A percentile compares a stretch with the other conserved stretches of the same genome.
These are phyloP conservation scores for Pouteria glomerata DNA, from an alignment of 148 eudicot genomes.

Conservation along the genomic window DNA sequence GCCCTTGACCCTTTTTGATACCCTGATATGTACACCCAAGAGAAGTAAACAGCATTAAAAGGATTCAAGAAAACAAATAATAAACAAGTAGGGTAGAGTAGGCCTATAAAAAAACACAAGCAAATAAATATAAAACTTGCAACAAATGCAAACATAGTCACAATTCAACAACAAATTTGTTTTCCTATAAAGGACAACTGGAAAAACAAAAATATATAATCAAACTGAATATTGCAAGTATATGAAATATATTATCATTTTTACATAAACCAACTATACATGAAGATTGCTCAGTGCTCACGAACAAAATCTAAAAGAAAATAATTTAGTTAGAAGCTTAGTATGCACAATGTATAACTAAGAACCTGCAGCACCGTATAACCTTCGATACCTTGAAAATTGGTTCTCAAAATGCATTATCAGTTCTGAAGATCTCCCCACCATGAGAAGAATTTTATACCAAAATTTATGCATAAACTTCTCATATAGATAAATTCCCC, in stretches of 20 bases:
- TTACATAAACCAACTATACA: background rate
- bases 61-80: background rate
- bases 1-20: slow-evolving; percentile 28
- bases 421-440: background rate
- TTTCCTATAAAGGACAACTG: background rate
- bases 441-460: background rate
- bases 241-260: background rate
- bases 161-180: background rate
- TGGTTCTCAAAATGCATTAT: background rate
- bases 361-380: background rate
- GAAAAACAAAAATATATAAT: background rate
- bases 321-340: background rate
- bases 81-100: background rate
- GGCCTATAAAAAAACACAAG: background rate
- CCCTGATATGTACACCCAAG: slow-evolving; percentile 17
- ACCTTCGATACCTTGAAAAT: background rate
- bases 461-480: background rate
- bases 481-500: background rate
- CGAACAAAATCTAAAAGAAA: background rate
- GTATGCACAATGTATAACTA: background rate
- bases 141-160: background rate
- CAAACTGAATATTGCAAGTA: background rate
- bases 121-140: background rate
- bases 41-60: slow-evolving; percentile 3
- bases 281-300: background rate